Evolutionary conservation across 2,329 filamentous ascomycete genomes (phyloP), one percentile per base, ranked within the genome.

Genomic region (Rhinocladiella mackenziei): DNA sequence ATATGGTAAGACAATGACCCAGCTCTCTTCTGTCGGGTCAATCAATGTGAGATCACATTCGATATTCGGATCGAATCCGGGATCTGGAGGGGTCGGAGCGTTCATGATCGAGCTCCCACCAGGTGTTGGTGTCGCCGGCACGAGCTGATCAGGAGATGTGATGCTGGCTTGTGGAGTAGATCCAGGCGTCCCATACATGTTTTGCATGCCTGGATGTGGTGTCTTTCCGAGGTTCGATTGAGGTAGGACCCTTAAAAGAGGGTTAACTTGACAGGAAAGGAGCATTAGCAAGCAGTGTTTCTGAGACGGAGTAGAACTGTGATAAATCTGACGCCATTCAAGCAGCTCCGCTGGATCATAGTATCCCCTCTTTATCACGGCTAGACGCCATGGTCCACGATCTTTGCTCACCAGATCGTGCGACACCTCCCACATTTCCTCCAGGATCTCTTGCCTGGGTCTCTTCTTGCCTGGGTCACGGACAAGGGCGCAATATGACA

Each of bases 1-100:
- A 54, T 75, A 73, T 0, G 71, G 72, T 44, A 82, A 65, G 14
- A 80, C 67, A 5, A 80, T 62, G 22, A 68, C 70, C 76, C 77
- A 82, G 1, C 74, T 75, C 51, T 83, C 78, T 56, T 83, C 78
- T 15, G 70, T 71, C 13, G 73, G 61, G 55, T 83, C 78, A 28
- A 77, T 62, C 8, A 83, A 70, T 7, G 74, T 67, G 2, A 76
- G 72, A 38, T 82, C 78, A 0, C 71, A 68, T 45, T 82, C 78
- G 17, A 32, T 29, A 29, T 49, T 53, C 8, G 54, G 43, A 31
- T 56, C 52, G 19, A 51, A 45, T 17, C 31, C 44, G 19, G 39
- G 43, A 26, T 52, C 48, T 17, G 46, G 50, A 23, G 55, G 55
- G 18, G 53, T 55, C 4, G 51, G 62, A 39, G 54, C 57, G 35